Base-by-base conservation (phyloP, 2,329 filamentous ascomycete species). In the Monosporascus sp. region DNA sequence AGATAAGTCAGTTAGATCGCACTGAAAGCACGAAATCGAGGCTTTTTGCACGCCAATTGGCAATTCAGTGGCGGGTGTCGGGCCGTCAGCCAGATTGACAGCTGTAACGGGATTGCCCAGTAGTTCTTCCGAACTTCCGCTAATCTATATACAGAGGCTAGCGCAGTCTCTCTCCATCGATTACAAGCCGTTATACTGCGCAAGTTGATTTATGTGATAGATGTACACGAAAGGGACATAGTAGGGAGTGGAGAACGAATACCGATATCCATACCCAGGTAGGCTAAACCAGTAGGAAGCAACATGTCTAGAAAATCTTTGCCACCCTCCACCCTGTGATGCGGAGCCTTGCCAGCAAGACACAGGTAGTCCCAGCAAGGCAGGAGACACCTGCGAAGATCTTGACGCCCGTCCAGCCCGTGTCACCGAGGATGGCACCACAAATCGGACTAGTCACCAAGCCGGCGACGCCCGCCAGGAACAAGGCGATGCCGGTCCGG, bases 401-500 rank as follows among this genome's bases (percentile, higher is more conserved):
- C 51, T 55, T 55, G 17, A 55, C 24, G 11, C 51, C 51, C 3
- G 39, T 39, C 50, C 51, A 55, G 39, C 47, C 51, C 8, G 47
- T 18, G 15, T 24, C 5, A 17, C 45, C 48, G 31, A 57, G 25
- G 35, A 57, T 52, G 7, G 70, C 72, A 4, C 77, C 77, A 0
- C 71, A 77, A 56, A 81, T 78, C 0, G 78, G 78, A 37, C 67
- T 74, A 1, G 77, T 74, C 3, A 76, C 74, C 37, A 84, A 63
- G 8, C 76, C 78, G 0, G 75, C 77, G 36, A 83, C 65, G n/a
- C 74, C 72, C 18, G 78, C 68, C 17, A 79, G 65, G 9, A 74
- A 75, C 61, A 81, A 83, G 50, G 77, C 70, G 0, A 74, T 73
- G 0, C 81, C 81, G 2, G 74, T 78, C 7, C 81, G 70, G 1